Conservation (phyloP, 305 asterid genomes). For the Caryopteris hybrid region DNA sequence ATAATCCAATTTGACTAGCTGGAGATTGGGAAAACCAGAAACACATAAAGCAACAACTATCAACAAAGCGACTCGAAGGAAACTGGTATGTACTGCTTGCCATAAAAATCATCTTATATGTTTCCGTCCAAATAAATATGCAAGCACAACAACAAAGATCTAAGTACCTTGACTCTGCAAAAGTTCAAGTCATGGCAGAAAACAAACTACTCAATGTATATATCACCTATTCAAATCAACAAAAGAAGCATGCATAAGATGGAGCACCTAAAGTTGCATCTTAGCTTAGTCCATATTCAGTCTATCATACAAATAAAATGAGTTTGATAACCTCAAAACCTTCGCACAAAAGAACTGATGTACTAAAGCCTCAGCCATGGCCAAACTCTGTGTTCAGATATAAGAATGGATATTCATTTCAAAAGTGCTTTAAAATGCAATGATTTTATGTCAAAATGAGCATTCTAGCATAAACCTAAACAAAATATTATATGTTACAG, state of each 20-base stretch:
- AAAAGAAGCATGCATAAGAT: not conserved
- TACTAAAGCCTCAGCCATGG: constrained; percentile 1
- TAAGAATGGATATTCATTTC: not conserved
- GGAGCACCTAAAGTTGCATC: constrained; percentile 4
- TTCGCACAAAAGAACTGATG: not conserved
- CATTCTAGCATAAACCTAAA: not conserved
- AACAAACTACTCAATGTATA: not conserved
- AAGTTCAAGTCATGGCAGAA: not conserved
- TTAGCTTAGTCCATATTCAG: not conserved
- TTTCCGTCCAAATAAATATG: not conserved
- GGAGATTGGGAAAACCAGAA: not conserved
- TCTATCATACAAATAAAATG: not conserved
- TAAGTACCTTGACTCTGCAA: not conserved
- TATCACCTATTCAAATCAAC: not conserved
- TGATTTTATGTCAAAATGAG: not conserved
- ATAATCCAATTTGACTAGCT: not conserved
- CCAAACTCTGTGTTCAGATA: not conserved
- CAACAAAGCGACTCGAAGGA: not conserved
- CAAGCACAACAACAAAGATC: not conserved
- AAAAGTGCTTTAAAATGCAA: not conserved
- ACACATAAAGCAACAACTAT: not conserved
- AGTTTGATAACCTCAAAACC: not conserved
- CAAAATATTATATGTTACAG: not conserved
- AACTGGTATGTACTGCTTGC: not conserved
- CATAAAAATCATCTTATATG: not conserved